phyloP scores from a whole-genome alignment of 352 stramenopile genomes.

The Pythium dissimile region DNA sequence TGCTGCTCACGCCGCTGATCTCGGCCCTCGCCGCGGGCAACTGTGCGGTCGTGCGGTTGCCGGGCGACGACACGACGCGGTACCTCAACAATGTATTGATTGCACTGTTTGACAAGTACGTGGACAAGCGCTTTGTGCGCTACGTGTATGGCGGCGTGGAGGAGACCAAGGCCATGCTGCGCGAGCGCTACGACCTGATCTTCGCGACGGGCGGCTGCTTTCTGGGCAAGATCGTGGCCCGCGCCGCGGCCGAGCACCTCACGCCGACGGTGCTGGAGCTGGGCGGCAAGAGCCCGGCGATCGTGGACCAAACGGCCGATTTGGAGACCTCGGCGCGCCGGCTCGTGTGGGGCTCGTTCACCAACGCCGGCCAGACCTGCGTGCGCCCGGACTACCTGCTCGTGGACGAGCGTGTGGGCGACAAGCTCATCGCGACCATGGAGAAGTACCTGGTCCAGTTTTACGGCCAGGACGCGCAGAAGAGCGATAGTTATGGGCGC shows the following conservation, averaged over 20 bases:
- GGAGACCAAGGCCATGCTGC: slow-evolving; percentile 77
- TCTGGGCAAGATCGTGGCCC: slow-evolving; percentile 89
- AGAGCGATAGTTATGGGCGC: slow-evolving; percentile 48
- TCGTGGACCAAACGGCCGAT: slow-evolving; percentile 68
- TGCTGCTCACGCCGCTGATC: slow-evolving; percentile 53
- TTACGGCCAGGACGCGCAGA: slow-evolving; percentile 48
- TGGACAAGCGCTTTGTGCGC: slow-evolving; percentile 71
- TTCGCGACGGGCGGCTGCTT: slow-evolving; percentile 74
- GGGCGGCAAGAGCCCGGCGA: slow-evolving; percentile 91
- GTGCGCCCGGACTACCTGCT: slow-evolving; percentile 93
- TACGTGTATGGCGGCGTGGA: slow-evolving; percentile 83
- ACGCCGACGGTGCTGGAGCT: slow-evolving; percentile 95
- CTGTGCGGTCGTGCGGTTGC: slow-evolving; percentile 90
- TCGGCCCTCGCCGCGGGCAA: slow-evolving; percentile 86
- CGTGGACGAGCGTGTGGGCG: slow-evolving; percentile 77
- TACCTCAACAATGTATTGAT: slow-evolving; percentile 57
- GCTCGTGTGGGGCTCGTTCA: slow-evolving; percentile 81
- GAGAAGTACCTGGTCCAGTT: slow-evolving; percentile 35
- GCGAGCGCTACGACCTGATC: slow-evolving; percentile 80
- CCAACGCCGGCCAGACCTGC: slow-evolving; percentile 94
- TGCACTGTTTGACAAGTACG: slow-evolving; percentile 64
- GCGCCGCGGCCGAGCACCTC: slow-evolving; percentile 90
- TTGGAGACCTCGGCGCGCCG: slow-evolving; percentile 64
- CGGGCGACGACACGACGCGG: slow-evolving; percentile 79
- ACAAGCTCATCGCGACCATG: slow-evolving; percentile 47